phyloP scores from a whole-genome alignment of 2,329 filamentous ascomycete genomes.

The Aspergillus proliferans region DNA sequence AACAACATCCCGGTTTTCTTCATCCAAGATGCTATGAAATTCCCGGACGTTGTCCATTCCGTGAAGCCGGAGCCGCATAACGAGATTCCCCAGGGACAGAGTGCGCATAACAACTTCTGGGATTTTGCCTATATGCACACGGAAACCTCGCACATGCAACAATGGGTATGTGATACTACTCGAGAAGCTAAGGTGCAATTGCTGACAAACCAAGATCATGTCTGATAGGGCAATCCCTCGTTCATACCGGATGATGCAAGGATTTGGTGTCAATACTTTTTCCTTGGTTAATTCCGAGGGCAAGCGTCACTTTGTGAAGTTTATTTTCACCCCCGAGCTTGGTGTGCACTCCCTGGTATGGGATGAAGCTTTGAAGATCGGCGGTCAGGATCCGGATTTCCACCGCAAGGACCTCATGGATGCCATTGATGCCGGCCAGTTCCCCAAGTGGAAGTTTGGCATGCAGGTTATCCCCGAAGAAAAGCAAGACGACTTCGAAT shows the following conservation, averaged over 20 bases:
- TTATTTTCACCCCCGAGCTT: slow-evolving; percentile 28
- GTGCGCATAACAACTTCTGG: slow-evolving; percentile 48
- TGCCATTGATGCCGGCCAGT: slow-evolving; percentile 65
- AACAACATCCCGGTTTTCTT: slow-evolving; percentile 40
- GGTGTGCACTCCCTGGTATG: slow-evolving; percentile 31
- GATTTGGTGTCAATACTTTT: slow-evolving; percentile 33
- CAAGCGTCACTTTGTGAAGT: slow-evolving; percentile 31
- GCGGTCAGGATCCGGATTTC: slow-evolving; percentile 71
- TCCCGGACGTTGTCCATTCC: slow-evolving; percentile 36
- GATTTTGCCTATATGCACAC: slow-evolving; percentile 31
- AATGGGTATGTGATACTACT: slow-evolving; percentile 18
- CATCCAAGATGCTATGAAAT: slow-evolving; percentile 37
- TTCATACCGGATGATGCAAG: slow-evolving; percentile 32
- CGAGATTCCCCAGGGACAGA: slow-evolving; percentile 46
- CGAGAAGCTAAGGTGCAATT: not conserved
- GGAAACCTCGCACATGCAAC: slow-evolving; percentile 29
- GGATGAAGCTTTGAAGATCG: slow-evolving; percentile 70
- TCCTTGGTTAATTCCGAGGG: slow-evolving; percentile 27
- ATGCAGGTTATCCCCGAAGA: slow-evolving; percentile 71
- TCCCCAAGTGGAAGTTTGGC: slow-evolving; percentile 73
- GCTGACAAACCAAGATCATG: slow-evolving; percentile 21
- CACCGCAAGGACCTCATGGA: slow-evolving; percentile 71
- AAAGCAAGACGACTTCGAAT: slow-evolving; percentile 70
- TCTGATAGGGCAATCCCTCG: slow-evolving; percentile 32
- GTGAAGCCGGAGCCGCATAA: slow-evolving; percentile 38